phyloP scores from a whole-genome alignment of 345 rosid species.

The Eucalyptus sp. region DNA sequence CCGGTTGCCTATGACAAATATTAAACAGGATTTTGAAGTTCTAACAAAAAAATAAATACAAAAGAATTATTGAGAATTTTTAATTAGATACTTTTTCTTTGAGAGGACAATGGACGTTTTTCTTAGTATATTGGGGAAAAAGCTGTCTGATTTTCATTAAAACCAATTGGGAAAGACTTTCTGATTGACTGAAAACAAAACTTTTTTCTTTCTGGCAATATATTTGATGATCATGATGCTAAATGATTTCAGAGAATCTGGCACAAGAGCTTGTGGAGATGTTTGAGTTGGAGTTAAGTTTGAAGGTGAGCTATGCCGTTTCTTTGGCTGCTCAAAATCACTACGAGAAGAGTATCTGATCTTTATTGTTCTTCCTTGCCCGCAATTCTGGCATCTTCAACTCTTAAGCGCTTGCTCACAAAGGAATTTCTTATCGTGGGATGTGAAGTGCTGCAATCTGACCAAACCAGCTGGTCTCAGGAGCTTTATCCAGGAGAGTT shows the following conservation, averaged over 20 bases:
- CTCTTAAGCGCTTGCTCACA: conserved; percentile 46
- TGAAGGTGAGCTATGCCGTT: conserved; percentile 38
- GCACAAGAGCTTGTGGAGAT: conserved; percentile 72
- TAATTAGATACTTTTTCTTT: background rate
- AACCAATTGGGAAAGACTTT: background rate
- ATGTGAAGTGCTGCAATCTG: conserved; percentile 27
- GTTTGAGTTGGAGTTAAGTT: conserved; percentile 55
- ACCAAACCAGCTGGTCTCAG: conserved; percentile 32
- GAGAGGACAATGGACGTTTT: background rate
- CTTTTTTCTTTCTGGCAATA: background rate
- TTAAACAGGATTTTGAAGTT: background rate
- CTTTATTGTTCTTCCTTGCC: background rate
- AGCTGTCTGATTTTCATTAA: background rate
- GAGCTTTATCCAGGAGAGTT: conserved; percentile 82
- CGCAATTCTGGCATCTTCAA: background rate
- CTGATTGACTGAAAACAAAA: background rate
- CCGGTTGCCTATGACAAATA: background rate
- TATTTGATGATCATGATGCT: background rate
- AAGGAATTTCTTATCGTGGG: conserved; percentile 35
- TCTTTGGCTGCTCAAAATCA: background rate
- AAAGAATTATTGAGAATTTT: background rate
- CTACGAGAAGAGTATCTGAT: background rate
- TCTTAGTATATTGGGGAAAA: background rate
- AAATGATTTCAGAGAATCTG: conserved; percentile 41
- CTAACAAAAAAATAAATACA: background rate